Percentiles rank a stretch among this genome's conserved stretches.
These are phyloP conservation scores for Lecanicillium sp. DNA, from an alignment of 2,329 filamentous ascomycete species.

Conservation along the genomic window DNA sequence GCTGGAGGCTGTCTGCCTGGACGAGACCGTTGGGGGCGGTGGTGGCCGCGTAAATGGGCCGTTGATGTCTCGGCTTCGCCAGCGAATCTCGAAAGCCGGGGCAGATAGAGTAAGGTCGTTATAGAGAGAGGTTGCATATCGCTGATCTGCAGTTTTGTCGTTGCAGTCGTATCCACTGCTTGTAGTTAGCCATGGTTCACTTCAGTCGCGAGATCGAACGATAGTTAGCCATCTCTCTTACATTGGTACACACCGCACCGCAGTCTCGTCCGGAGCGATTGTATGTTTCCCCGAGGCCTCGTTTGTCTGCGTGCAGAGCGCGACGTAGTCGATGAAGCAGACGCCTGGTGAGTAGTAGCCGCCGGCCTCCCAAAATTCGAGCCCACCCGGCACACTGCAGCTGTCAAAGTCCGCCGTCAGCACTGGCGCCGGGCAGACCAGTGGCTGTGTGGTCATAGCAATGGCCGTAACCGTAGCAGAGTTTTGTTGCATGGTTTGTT, in stretches of 20 bases:
- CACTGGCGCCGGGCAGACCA: slow-evolving; percentile 19
- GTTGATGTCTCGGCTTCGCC: slow-evolving; percentile 20
- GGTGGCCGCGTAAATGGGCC: background rate
- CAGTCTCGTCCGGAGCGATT: slow-evolving; percentile 21
- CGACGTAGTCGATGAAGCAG: slow-evolving; percentile 24
- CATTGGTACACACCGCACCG: slow-evolving; percentile 23
- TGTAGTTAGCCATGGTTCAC: background rate
- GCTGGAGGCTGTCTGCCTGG: background rate
- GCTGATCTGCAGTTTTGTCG: slow-evolving; percentile 17
- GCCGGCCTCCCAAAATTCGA: slow-evolving; percentile 20
- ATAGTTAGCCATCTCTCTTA: slow-evolving; percentile 17
- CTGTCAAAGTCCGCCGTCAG: slow-evolving; percentile 18
- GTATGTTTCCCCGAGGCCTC: slow-evolving; percentile 18
- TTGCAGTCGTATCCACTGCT: slow-evolving; percentile 21
- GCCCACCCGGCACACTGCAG: slow-evolving; percentile 20
- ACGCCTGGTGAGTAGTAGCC: slow-evolving; percentile 27
- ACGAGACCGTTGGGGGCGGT: background rate
- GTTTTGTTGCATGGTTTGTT: slow-evolving; percentile 14
- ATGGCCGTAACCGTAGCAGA: slow-evolving; percentile 17
- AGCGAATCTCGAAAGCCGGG: slow-evolving; percentile 26
- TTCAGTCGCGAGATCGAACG: too few relatives aligned
- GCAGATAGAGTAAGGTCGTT: slow-evolving; percentile 20
- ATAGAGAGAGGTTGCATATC: slow-evolving; percentile 19
- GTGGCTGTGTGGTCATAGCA: slow-evolving; percentile 20
- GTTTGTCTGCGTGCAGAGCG: slow-evolving; percentile 22